These are phyloP conservation scores for Diplocarpon mali DNA, from an alignment of 2,329 filamentous ascomycete species.

Conservation along the genomic window DNA sequence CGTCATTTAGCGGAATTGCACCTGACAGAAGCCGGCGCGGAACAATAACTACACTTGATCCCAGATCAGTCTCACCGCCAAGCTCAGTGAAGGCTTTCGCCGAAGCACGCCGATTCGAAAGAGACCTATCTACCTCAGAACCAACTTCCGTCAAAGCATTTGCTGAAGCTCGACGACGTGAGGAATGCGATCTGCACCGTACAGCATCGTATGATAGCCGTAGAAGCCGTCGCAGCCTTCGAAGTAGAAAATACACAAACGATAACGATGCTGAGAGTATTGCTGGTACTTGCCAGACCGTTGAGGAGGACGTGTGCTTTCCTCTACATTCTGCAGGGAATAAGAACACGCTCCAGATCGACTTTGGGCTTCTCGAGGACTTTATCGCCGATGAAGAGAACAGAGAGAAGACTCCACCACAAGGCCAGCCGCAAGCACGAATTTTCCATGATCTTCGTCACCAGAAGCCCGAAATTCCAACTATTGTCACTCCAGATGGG, in stretches of 20 bases:
- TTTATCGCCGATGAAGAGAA: slow-evolving; percentile 62
- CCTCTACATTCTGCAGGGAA: slow-evolving; percentile 56
- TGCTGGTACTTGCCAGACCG: slow-evolving; percentile 55
- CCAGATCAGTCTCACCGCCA: slow-evolving; percentile 71
- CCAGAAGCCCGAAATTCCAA: slow-evolving; percentile 11
- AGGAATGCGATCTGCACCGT: slow-evolving; percentile 51
- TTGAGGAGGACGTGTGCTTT: slow-evolving; percentile 83
- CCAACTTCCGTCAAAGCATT: slow-evolving; percentile 95
- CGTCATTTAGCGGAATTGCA: slow-evolving; percentile 20
- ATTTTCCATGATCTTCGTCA: slow-evolving; percentile 26
- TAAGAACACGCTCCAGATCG: slow-evolving; percentile 70
- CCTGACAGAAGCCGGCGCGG: slow-evolving; percentile 38
- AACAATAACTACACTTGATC: slow-evolving; percentile 44
- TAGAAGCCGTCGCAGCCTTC: slow-evolving; percentile 41
- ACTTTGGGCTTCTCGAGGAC: slow-evolving; percentile 89
- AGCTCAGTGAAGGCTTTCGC: slow-evolving; percentile 98
- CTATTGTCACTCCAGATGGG: slow-evolving; percentile 37
- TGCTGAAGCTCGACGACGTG: slow-evolving; percentile 73
- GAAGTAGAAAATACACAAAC: slow-evolving; percentile 47
- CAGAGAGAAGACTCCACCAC: slow-evolving; percentile 30
- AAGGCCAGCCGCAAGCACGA: slow-evolving; percentile 23
- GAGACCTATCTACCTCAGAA: slow-evolving; percentile 45
- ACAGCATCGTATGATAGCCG: slow-evolving; percentile 61
- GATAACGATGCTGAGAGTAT: slow-evolving; percentile 52
- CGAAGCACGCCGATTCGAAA: slow-evolving; percentile 74